These are phyloP conservation scores for Cutaneotrichosporon mucoides DNA, from an alignment of 1,284 basidiomycete genomes.

Conservation along the genomic window DNA sequence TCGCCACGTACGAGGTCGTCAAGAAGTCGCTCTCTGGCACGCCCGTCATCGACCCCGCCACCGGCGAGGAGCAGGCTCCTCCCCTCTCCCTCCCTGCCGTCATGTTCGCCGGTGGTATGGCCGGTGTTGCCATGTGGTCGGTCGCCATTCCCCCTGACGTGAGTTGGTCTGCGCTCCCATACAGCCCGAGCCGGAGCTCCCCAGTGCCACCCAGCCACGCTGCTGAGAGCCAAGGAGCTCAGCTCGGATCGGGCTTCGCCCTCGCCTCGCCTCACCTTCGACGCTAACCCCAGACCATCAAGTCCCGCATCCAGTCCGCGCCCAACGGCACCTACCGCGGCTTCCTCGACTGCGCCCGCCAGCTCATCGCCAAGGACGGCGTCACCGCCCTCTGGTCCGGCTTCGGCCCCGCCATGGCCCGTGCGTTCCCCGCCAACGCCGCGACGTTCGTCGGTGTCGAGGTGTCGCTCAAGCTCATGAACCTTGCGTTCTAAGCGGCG, in stretches of 20 bases:
- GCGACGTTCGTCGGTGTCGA: conserved; percentile 51
- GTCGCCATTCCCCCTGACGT: conserved; percentile 93
- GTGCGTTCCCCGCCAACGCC: conserved; percentile 61
- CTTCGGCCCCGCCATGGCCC: conserved; percentile 92
- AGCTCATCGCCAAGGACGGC: conserved; percentile 91
- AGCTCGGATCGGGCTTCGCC: too few species aligned
- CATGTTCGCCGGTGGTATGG: conserved; percentile 87
- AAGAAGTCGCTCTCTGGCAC: conserved; percentile 66
- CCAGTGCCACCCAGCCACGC: too few species aligned
- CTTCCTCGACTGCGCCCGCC: conserved; percentile 84
- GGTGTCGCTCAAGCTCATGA: conserved; percentile 48
- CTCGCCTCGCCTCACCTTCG: too few species aligned
- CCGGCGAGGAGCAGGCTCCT: conserved; percentile 62
- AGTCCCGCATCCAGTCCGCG: conserved; percentile 95
- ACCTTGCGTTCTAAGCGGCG: conserved; percentile 14
- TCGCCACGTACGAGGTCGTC: conserved; percentile 91
- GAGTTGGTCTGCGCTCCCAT: conserved; percentile 37
- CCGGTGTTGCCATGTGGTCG: conserved; percentile 97
- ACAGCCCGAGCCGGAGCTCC: too few species aligned
- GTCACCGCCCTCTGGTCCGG: conserved; percentile 90
- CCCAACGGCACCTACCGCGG: conserved; percentile 93
- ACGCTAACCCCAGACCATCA: conserved; percentile 65
- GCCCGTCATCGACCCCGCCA: conserved; percentile 27
- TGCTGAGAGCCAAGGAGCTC: too few species aligned
- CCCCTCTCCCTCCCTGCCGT: conserved; percentile 84